Base-by-base conservation (phyloP, 164 flowering plant species). In the Vitis cinerea region DNA sequence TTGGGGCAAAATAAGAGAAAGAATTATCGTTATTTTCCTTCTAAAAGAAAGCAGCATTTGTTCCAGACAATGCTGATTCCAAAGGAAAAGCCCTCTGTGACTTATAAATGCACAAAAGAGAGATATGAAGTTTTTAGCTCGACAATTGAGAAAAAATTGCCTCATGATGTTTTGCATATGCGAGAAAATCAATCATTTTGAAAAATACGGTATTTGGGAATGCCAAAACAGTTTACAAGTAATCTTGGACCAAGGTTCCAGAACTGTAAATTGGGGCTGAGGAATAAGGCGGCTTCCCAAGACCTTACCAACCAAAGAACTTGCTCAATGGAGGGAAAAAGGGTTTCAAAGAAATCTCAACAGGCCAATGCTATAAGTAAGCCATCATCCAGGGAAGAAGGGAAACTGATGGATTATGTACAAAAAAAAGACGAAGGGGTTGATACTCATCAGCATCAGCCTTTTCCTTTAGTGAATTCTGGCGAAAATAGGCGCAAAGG, bases 401-500 rank as follows among this genome's bases (percentile, higher is more conserved):
- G 17, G 47, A 56, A 10, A 23, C 63, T 64, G 58, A 14, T 54
- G 58, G 68, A 73, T 63, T 50, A 8, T 30, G 19, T 23, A 19
- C 49, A 8, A 58, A 50, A 59, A 68, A 12, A 56, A 64, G 64
- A 48, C 30, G 54, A 16, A 7, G 10, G 59, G 48, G 65, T 14
- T 54, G 64, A 49, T 55, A 58, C 37, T 65, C 59, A 7, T 23
- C 56, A 58, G 16, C 61, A 61, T 62, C 49, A 56, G 15, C 9
- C 64, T 10, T 37, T 14, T 13, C 67, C n/a, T 13, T 65, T 59
- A 50, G 53, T 49, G 8, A 51, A 17, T 49, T 74, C 49, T 50
- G 67, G 69, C 23, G 44, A 44, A 50, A 61, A 58, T 7, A 65
- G 64, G 67, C 79, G 65, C 50, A 72, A 76, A 61, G 73, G 72